These are phyloP conservation scores for Plenodomus lindquistii DNA, from an alignment of 2,329 filamentous ascomycete genomes.

Conservation along the genomic window DNA sequence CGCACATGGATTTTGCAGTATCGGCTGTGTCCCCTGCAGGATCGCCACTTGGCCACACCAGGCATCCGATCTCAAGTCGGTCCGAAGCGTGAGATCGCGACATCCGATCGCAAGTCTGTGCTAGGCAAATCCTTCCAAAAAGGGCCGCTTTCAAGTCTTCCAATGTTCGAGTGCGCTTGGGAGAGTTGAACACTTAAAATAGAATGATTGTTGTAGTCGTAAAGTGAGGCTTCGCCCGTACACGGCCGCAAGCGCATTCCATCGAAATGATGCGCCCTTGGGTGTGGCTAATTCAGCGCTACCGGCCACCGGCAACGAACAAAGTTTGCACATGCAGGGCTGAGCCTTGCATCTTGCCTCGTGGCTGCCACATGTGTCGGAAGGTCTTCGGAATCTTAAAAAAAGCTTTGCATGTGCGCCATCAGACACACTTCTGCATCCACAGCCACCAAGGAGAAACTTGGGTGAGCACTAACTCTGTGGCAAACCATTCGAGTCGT, in stretches of 20 bases:
- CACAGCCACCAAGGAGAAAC: not conserved
- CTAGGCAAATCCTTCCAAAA: no score
- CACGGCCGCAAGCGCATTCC: slow-evolving; percentile 33
- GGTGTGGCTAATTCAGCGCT: slow-evolving; percentile 1
- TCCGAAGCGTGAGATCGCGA: not conserved
- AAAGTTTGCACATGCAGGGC: slow-evolving; percentile 2
- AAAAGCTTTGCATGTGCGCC: not conserved
- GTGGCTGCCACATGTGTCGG: not conserved
- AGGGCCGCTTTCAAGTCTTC: not conserved
- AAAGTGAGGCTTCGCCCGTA: slow-evolving; percentile 15
- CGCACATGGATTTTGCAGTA: not conserved
- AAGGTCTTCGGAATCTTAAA: not conserved
- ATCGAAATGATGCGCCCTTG: slow-evolving; percentile 1
- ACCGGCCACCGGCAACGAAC: not conserved
- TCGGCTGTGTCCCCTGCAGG: not conserved
- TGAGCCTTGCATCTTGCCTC: not conserved
- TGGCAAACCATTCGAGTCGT: not conserved
- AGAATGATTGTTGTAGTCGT: not conserved
- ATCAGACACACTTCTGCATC: not conserved
- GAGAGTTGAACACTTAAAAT: no score
- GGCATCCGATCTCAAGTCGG: not conserved
- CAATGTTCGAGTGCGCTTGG: no score
- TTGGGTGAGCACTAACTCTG: no score
- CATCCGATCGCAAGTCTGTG: not conserved
- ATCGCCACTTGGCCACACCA: not conserved